Conservation (phyloP, 1,139 yeast species). For the Pichia cactophila region DNA sequence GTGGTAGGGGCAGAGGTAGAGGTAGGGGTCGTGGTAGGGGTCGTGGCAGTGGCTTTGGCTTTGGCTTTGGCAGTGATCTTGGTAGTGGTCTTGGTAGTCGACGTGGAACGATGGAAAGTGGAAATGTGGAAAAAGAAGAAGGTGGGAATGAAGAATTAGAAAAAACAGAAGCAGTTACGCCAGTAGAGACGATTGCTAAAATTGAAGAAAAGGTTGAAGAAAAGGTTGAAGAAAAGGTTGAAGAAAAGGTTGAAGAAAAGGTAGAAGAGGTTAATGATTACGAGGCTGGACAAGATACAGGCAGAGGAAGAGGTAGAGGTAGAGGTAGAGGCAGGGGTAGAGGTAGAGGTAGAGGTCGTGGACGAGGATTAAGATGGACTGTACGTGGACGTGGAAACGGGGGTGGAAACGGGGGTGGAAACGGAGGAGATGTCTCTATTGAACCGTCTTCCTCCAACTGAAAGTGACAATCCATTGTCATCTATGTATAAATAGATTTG, state of each 20-base stretch:
- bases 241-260: not conserved
- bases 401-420: slow-evolving; percentile 7
- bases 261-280: not conserved
- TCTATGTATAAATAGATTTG: too few species aligned
- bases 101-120: not conserved
- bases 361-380: not conserved
- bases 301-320: not conserved
- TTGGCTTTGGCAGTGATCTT: not conserved
- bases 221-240: not conserved
- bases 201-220: not conserved
- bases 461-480: too few species aligned
- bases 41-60: not conserved
- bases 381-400: not conserved
- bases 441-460: not conserved
- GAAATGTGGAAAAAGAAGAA: slow-evolving; percentile 1
- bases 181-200: not conserved
- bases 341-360: slow-evolving; percentile 4
- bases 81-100: not conserved
- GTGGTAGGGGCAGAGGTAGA: too few species aligned
- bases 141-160: slow-evolving; percentile 1
- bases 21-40: too few species aligned
- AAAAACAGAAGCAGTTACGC: not conserved
- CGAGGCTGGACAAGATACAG: not conserved
- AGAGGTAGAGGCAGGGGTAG: not conserved
- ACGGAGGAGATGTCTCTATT: not conserved